Evolutionary conservation across 306 rosid genomes (phyloP), one percentile per base, ranked within the genome.

Genomic region (Astragalus membranaceus): DNA sequence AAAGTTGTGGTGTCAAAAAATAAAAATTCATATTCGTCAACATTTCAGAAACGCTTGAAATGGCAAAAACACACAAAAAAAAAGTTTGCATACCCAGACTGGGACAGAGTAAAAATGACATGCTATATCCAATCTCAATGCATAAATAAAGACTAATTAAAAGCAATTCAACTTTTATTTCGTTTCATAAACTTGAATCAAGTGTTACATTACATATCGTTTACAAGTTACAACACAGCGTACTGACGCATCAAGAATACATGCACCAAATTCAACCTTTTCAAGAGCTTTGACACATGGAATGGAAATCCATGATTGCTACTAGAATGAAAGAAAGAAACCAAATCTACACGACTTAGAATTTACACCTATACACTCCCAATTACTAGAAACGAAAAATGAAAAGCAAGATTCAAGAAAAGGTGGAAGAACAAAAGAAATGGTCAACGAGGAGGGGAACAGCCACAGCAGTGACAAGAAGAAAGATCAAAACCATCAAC

Each of bases 391-490:
- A 13, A 5, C 11, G 33, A 61, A 62, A 8, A 48, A n/a, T 1
- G 6, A 65, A 65, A 14, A 9, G 6, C 3, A 7, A 4, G 12
- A 16, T 15, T 78, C 55, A 57, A 26, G 49, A 65, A 53, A 29
- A n/a, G 8, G 52, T 23, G 16, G 53, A 17, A 41, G 64, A 63
- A 67, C 73, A 77, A 64, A 63, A 46, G 77, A 63, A 72, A 15
- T 72, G 70, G 70, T 72, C 44, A 66, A 66, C 16, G 10, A 78
- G 9, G 47, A 78, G 3, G 1, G 58, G 74, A 57, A 72, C 52
- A 1, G 64, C 75, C 11, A 69, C 51, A 0, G 78, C 64, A 58
- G 49, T 7, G 0, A 72, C 58, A 17, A 78, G 70, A 65, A 78
- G 65, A 66, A 72, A 49, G 14, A 58, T 49, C 82, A 78, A 11